Evolutionary conservation across 2,329 filamentous ascomycete species (phyloP), one percentile per base, ranked within the genome.

Genomic region (Microcyclosporella mali): DNA sequence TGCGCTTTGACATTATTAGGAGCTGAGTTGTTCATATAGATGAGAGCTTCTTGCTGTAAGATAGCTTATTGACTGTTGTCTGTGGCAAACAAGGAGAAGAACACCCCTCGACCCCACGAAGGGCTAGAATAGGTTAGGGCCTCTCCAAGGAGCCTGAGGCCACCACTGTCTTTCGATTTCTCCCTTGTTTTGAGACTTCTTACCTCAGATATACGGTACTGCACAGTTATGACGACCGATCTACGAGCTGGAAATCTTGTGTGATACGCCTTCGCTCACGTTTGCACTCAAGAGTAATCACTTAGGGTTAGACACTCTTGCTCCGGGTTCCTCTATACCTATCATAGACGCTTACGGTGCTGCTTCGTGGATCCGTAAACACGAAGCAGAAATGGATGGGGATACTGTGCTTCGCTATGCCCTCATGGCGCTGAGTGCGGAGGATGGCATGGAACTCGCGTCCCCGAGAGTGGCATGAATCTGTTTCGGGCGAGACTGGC

Each of bases 1-100:
- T 85, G 43, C 82, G 72, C 38, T 63, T 60, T 16, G 58, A 53
- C 53, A 59, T 59, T 1, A 17, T 31, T 32, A n/a, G n/a, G n/a
- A n/a, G 31, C 46, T 29, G 15, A 28, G 38, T 31, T 27, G 43
- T 18, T 17, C 17, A 33, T 18, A 32, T 33, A 11, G 31, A 15
- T 30, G 15, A 18, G 29, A 32, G n/a, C n/a, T n/a, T n/a, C n/a
- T n/a, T n/a, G n/a, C n/a, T n/a, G 7, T 11, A 15, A 43, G 14
- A 18, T 16, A 12, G 33, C 31, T 19, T 29, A 40, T 7, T 19
- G 15, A 35, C 8, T n/a, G 11, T n/a, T n/a, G 21, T 25, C 21
- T 4, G 9, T 25, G 21, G 21, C 21, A 9, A 9, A 9, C 21
- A 4, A 6, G 21, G 21, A 25, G 21, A 25, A 25, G 21, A n/a